A percentile compares a stretch with the other conserved stretches of the same genome.
These are phyloP conservation scores for Pseudohyphozyma bogoriensis DNA, from an alignment of 768 basidiomycete genomes.

Conservation along the genomic window DNA sequence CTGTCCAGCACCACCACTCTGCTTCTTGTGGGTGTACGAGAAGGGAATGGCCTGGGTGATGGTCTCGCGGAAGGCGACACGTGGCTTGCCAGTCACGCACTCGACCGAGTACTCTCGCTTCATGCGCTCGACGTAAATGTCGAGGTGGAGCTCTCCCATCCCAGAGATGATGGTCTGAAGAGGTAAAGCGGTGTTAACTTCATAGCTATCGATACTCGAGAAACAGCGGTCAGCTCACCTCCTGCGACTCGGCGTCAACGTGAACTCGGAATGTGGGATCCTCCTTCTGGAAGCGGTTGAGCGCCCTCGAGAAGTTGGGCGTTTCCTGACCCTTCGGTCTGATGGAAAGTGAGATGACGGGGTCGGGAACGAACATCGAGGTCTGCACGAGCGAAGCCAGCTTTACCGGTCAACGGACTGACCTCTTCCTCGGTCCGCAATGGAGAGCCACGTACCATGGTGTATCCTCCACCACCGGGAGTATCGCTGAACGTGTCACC, in stretches of 20 bases:
- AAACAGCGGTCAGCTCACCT: constrained; percentile 45
- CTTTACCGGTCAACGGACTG: neutral
- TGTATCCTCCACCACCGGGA: constrained; percentile 64
- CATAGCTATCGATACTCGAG: neutral
- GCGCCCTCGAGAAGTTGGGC: constrained; percentile 89
- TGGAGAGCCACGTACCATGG: constrained; percentile 53
- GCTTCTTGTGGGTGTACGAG: constrained; percentile 92
- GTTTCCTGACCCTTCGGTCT: constrained; percentile 86
- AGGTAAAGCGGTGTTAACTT: neutral
- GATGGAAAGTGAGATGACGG: constrained; percentile 90
- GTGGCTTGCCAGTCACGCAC: constrained; percentile 87
- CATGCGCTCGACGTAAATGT: constrained; percentile 99
- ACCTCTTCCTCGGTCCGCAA: neutral
- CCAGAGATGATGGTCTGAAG: constrained; percentile 91
- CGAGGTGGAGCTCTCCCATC: constrained; percentile 97
- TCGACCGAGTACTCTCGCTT: constrained; percentile 91
- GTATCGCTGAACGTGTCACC: constrained; percentile 92
- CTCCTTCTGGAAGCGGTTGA: constrained; percentile 96
- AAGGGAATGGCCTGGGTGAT: constrained; percentile 73
- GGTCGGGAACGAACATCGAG: constrained; percentile 97
- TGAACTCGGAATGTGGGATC: constrained; percentile 98
- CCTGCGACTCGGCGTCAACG: constrained; percentile 84
- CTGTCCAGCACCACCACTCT: constrained; percentile 93
- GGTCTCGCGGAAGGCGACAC: constrained; percentile 93
- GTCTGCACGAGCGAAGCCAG: constrained; percentile 48